A percentile compares a stretch with the other conserved stretches of the same genome.
Evolutionary conservation across 1,139 yeast genomes (phyloP).

Genomic region (Yamadazyma pseudoaaseri): DNA sequence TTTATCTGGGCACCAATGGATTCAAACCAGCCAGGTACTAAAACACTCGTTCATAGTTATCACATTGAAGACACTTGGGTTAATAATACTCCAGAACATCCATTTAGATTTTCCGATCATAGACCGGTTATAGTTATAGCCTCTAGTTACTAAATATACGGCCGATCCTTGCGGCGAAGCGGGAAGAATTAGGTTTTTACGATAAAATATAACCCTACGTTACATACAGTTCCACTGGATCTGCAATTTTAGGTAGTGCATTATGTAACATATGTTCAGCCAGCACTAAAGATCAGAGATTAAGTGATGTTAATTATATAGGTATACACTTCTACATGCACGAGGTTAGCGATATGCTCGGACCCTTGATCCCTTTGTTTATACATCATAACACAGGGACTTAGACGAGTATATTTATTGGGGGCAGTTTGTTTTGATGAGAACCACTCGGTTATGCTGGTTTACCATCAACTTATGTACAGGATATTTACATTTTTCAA

Average conservation of each 20-base stretch:
- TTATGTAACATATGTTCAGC: too few relatives aligned
- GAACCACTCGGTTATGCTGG: neutral
- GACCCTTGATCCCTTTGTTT: neutral
- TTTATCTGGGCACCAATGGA: constrained; percentile 29
- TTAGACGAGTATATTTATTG: neutral
- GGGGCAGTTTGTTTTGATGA: neutral
- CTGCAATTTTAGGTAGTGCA: too few relatives aligned
- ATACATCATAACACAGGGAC: neutral
- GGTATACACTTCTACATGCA: too few relatives aligned
- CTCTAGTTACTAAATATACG: neutral
- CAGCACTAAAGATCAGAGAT: too few relatives aligned
- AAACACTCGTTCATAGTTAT: constrained; percentile 26
- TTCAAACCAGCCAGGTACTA: constrained; percentile 8
- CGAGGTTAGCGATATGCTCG: too few relatives aligned
- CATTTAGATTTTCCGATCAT: constrained; percentile 40
- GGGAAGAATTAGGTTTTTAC: too few relatives aligned
- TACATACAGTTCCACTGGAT: too few relatives aligned
- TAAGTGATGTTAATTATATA: too few relatives aligned
- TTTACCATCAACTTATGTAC: too few relatives aligned
- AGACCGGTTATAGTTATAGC: constrained; percentile 33
- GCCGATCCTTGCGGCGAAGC: too few relatives aligned
- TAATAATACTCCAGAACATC: constrained; percentile 13
- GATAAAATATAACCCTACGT: too few relatives aligned
- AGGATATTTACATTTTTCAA: too few relatives aligned
- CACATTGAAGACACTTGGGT: constrained; percentile 31